Conservation (phyloP, 2,329 filamentous ascomycete species). For the Ceratocystis destructans region DNA sequence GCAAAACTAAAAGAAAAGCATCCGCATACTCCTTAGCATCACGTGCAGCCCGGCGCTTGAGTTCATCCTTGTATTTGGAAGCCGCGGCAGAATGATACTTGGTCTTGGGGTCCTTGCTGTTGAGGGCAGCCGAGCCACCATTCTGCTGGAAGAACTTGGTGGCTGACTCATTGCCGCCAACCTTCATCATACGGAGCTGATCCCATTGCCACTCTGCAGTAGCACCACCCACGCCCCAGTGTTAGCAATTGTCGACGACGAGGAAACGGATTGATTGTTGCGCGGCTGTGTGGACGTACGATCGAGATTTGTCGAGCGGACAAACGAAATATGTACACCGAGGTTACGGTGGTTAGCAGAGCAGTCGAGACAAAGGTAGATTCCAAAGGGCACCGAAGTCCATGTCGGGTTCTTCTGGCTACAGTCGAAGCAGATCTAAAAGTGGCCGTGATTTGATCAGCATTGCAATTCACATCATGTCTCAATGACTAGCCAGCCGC, state of each 20-base stretch:
- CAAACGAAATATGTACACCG: constrained; percentile 97
- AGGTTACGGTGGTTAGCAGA: constrained; percentile 94
- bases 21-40: constrained; percentile 67
- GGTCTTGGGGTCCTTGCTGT: constrained; percentile 90
- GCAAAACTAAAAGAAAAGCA: constrained; percentile 16
- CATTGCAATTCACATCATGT: not conserved
- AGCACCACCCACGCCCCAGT: not conserved
- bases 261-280: not conserved
- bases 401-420: constrained; percentile 95
- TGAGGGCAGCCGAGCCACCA: constrained; percentile 81
- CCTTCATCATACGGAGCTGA: constrained; percentile 92
- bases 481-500: constrained; percentile 1
- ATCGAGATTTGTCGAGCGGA: constrained; percentile 94
- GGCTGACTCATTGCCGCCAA: constrained; percentile 93
- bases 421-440: constrained; percentile 93
- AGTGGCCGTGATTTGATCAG: constrained; percentile 19
- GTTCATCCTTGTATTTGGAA: constrained; percentile 93
- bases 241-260: not conserved
- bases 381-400: constrained; percentile 93
- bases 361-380: constrained; percentile 96
- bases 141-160: constrained; percentile 98
- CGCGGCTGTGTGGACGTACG: constrained; percentile 48
- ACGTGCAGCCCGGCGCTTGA: constrained; percentile 68
- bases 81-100: constrained; percentile 94
- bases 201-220: constrained; percentile 90